Conservation (phyloP, 805 yeast genomes). For the Candida schatavii region DNA sequence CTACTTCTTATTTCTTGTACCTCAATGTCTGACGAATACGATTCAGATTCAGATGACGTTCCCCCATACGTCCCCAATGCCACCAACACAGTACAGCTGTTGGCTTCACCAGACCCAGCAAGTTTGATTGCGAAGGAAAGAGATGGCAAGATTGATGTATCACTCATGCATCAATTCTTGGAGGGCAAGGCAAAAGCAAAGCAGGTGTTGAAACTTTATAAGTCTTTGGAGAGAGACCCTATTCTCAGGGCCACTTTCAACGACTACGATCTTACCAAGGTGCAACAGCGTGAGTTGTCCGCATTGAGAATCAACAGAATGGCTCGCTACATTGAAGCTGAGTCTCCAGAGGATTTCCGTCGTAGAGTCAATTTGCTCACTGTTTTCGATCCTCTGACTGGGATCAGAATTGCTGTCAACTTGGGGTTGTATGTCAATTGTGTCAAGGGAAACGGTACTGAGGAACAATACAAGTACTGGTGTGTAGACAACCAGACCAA, state of each 20-base stretch:
- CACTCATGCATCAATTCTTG: slow-evolving; percentile 23
- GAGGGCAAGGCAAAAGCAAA: slow-evolving; percentile 27
- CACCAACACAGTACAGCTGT: not conserved
- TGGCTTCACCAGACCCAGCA: slow-evolving; percentile 19
- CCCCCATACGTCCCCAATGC: not conserved
- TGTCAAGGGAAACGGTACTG: slow-evolving; percentile 41
- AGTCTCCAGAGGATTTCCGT: slow-evolving; percentile 27
- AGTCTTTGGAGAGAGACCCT: slow-evolving; percentile 39
- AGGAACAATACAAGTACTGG: slow-evolving; percentile 38
- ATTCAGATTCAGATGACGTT: not conserved
- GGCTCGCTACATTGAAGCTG: slow-evolving; percentile 35
- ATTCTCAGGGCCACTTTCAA: slow-evolving; percentile 25
- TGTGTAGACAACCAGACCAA: slow-evolving; percentile 31
- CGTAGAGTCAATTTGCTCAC: slow-evolving; percentile 35
- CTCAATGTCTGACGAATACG: slow-evolving; percentile 1
- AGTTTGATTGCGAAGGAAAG: slow-evolving; percentile 19
- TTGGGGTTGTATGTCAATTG: slow-evolving; percentile 39
- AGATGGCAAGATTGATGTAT: slow-evolving; percentile 16
- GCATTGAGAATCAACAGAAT: slow-evolving; percentile 33
- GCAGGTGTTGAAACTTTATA: slow-evolving; percentile 26
- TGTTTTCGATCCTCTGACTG: slow-evolving; percentile 36
- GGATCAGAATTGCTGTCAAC: slow-evolving; percentile 37
- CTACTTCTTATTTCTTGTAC: too few relatives aligned
- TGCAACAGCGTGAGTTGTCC: slow-evolving; percentile 30
- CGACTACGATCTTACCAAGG: slow-evolving; percentile 32